phyloP scores from a whole-genome alignment of 306 rosid species.

The Quercus parvula region DNA sequence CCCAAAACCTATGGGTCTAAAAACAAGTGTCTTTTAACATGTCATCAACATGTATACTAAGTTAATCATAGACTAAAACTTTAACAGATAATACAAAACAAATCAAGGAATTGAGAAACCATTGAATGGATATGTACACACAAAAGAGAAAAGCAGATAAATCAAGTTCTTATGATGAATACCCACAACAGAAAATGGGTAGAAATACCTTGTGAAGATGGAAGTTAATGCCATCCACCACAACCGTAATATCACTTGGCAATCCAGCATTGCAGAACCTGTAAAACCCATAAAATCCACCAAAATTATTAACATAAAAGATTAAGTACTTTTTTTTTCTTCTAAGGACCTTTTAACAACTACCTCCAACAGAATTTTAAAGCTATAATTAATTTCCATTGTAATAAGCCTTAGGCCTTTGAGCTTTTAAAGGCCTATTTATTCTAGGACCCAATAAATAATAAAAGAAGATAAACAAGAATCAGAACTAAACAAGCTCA shows the following conservation, averaged over 20 bases:
- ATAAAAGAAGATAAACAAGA: neutral
- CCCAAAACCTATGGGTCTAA: neutral
- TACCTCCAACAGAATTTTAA: neutral
- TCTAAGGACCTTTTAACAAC: neutral
- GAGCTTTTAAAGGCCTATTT: neutral
- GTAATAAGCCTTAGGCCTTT: neutral
- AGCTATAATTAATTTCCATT: neutral
- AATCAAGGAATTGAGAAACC: neutral
- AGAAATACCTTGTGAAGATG: conserved; percentile 78
- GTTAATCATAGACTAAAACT: neutral
- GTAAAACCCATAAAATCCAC: conserved; percentile 15
- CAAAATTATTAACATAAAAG: neutral
- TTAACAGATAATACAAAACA: neutral
- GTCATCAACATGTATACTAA: neutral
- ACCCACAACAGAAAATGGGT: neutral
- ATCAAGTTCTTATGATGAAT: neutral
- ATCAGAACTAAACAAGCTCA: neutral
- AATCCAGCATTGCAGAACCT: conserved; percentile 75
- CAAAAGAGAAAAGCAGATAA: neutral
- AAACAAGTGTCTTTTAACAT: neutral
- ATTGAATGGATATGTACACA: too few species aligned
- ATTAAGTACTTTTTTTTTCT: neutral
- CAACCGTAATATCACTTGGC: conserved; percentile 64
- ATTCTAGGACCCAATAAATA: neutral
- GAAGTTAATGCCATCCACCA: conserved; percentile 57